Evolutionary conservation across 257 asterid species (phyloP).

Genomic region (Agastache rugosa): DNA sequence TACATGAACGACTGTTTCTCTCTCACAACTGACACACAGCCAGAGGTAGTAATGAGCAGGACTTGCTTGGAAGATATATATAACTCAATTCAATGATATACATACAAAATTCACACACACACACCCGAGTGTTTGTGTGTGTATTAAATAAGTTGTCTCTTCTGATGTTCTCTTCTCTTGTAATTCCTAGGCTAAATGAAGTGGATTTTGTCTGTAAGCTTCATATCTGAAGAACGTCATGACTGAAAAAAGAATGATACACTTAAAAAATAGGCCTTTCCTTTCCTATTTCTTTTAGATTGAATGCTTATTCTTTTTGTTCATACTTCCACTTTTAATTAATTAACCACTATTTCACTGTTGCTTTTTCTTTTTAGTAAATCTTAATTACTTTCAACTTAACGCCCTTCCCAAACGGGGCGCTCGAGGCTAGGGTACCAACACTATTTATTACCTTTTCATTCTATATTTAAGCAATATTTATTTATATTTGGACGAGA

Average conservation of each 20-base stretch:
- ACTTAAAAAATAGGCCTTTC: not conserved
- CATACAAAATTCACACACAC: not conserved
- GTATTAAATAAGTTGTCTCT: constrained; percentile 25
- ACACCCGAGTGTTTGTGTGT: not conserved
- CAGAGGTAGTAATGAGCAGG: constrained; percentile 7
- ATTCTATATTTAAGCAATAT: no score
- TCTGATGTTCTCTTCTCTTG: not conserved
- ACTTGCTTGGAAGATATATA: not conserved
- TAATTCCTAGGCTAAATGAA: constrained; percentile 22
- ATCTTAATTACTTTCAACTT: not conserved
- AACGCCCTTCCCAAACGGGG: constrained; percentile 10
- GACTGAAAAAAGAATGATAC: not conserved
- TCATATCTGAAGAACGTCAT: not conserved
- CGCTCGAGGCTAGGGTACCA: constrained; percentile 31
- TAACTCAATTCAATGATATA: not conserved
- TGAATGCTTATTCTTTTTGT: constrained; percentile 40
- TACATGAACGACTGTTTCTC: not conserved
- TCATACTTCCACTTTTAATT: constrained; percentile 14
- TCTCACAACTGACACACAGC: constrained; percentile 17
- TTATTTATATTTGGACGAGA: not conserved
- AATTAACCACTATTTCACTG: constrained; percentile 26
- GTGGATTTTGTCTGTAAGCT: constrained; percentile 22
- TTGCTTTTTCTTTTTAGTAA: constrained; percentile 13
- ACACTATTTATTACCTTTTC: no score
- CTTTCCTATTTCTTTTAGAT: not conserved